A percentile compares a stretch with the other conserved stretches of the same genome.
Evolutionary conservation across 192 early-diverging fungal species (phyloP).

Genomic region (Backusella parvicylindrica): DNA sequence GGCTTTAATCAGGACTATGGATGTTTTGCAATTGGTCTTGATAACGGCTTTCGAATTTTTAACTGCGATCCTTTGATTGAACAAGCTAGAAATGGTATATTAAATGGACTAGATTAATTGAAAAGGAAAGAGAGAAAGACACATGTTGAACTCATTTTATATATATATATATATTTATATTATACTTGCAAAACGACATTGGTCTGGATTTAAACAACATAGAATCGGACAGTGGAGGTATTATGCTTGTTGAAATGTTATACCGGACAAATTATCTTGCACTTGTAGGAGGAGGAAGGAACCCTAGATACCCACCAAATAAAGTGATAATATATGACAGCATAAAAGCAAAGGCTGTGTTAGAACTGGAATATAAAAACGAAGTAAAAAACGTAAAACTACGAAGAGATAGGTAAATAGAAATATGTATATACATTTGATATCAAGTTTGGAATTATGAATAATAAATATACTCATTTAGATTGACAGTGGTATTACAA

Average conservation of each 20-base stretch:
- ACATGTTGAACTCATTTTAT: too few relatives aligned
- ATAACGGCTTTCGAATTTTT: conserved; percentile 80
- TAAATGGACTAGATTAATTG: not conserved
- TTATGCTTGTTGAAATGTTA: conserved; percentile 81
- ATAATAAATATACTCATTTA: conserved; percentile 13
- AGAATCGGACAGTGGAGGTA: conserved; percentile 83
- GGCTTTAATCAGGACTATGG: conserved; percentile 84
- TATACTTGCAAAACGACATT: not conserved
- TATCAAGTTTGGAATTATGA: not conserved
- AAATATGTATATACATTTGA: conserved; percentile 9
- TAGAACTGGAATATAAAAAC: conserved; percentile 75
- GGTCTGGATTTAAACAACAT: not conserved
- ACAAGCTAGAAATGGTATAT: conserved; percentile 62
- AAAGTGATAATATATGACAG: conserved; percentile 89
- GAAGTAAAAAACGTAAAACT: conserved; percentile 80
- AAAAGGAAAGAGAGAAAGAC: too few relatives aligned
- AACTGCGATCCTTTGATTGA: conserved; percentile 82
- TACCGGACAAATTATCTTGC: conserved; percentile 84
- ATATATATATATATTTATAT: too few relatives aligned
- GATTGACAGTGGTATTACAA: conserved; percentile 70
- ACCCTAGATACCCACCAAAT: conserved; percentile 83
- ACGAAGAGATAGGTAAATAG: conserved; percentile 63
- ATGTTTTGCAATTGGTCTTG: conserved; percentile 80
- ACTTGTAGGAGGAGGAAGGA: conserved; percentile 79
- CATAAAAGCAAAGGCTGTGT: conserved; percentile 61